phyloP scores from a whole-genome alignment of 495 filamentous ascomycete species.

The Aspergillus wentii region DNA sequence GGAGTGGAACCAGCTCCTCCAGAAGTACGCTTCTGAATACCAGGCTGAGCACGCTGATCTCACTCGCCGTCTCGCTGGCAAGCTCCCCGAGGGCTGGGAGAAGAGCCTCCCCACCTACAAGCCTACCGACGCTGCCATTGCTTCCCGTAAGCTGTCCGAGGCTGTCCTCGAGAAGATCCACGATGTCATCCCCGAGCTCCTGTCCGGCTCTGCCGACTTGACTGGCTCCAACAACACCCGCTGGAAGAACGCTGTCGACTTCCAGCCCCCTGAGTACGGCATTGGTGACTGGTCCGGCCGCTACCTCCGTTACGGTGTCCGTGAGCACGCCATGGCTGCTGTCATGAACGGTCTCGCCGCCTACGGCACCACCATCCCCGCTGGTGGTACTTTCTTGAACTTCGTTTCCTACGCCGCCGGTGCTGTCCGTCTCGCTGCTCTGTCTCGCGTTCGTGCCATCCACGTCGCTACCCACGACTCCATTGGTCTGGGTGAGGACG shows the following conservation, averaged over 20 bases:
- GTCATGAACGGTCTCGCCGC: constrained; percentile 97
- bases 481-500: constrained; percentile 98
- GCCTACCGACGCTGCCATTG: constrained; percentile 75
- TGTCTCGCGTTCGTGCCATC: constrained; percentile 88
- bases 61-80: constrained; percentile 69
- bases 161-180: constrained; percentile 86
- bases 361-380: constrained; percentile 93
- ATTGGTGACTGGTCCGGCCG: constrained; percentile 87
- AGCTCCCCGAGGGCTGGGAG: constrained; percentile 96
- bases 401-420: constrained; percentile 98
- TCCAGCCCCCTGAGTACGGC: constrained; percentile 82
- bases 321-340: constrained; percentile 95
- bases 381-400: constrained; percentile 96
- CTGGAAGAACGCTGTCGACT: constrained; percentile 95
- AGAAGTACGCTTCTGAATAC: constrained; percentile 76
- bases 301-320: constrained; percentile 95
- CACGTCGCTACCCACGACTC: constrained; percentile 99
- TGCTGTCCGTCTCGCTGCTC: constrained; percentile 86
- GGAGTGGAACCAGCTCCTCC: constrained; percentile 92
- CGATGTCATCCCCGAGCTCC: constrained; percentile 76
- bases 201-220: constrained; percentile 95
- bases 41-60: constrained; percentile 76
- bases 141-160: constrained; percentile 94
- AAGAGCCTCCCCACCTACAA: constrained; percentile 91
- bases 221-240: constrained; percentile 98